Evolutionary conservation across 2,329 filamentous ascomycete genomes (phyloP), one percentile per base, ranked within the genome.

Genomic region (Alternaria sp.): DNA sequence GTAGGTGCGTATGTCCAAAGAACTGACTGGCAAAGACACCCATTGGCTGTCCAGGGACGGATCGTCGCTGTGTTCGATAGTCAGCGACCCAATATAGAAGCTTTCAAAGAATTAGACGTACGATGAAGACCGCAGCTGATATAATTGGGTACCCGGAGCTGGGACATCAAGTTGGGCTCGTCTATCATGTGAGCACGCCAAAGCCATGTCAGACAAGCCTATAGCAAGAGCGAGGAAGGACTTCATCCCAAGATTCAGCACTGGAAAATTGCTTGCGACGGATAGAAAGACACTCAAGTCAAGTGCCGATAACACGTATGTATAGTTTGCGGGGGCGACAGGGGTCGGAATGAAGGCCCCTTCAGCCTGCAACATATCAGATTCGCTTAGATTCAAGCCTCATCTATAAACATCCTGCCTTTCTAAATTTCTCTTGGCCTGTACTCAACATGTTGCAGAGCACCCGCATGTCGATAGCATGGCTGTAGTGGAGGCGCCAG

Each of bases 81-180:
- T 54, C 51, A 36, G n/a, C 26, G 50, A 19, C n/a, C n/a, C 17
- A 47, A 23, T 19, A 19, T 47, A 23, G 17, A 47, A 47, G 19
- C n/a, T 47, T 23, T 5, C 12, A 17, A 40, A 40, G 9, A 10
- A 40, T 3, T 17, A 15, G n/a, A 64, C 70, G 43, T 64, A 75
- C 74, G 74, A 76, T 44, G 72, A 76, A 40, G 70, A 50, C 40
- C 74, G 72, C 6, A 77, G 61, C 21, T 67, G 67, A 60, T 75
- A 77, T 56, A 75, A 66, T n/a, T 69, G 61, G 10, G 73, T 72
- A 5, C 68, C 70, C 4, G 66, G 44, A 32, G 69, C 69, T 25
- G 71, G 73, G 23, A 71, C 71, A 21, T 67, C 62, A 28, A 70
- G 47, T 36, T 51, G 40, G 17, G 61, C 62, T 65, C 64, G 69